Base-by-base conservation (phyloP, 257 asterid species). In the Solanum boliviense region DNA sequence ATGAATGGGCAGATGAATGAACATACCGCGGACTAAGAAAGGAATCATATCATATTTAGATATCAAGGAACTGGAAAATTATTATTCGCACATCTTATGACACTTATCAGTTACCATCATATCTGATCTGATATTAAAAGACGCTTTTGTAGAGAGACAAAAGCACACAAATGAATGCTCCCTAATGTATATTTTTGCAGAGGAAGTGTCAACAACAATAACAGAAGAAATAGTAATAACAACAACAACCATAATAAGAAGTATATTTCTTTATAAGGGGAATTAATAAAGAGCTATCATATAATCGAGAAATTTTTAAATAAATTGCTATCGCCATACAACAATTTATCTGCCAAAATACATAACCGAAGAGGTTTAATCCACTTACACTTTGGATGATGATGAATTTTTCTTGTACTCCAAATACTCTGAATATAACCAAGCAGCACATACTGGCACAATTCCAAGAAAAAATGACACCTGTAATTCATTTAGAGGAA, bases 371-470 rank as follows among this genome's bases (percentile, higher is more conserved):
- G 16, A 46, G 68, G 44, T 88, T 87, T 86, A 12, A 58, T 62
- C 21, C 13, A 84, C 93, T 91, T 88, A 94, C 94, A 62, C 88
- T 91, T 93, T 93, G 52, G 91, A 52, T 29, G 90, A 60, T 16
- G 92, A 86, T 4, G 91, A 88, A 83, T 84, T 90, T 84, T 93
- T 95, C 92, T 91, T 89, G 91, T 87, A 91, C 91, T 95, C 98
- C 94, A 96, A 88, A 89, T 91, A 94, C 89, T 95, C 98, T 13
- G 98, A 90, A 89, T 90, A 95, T 38, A 95, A 72, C 99, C 98
- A 96, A 84, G 96, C 98, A 46, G 93, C 98, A 89, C 93, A 91
- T 27, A 95, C 67, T 0, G 98, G 95, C 16, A 94, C 91, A 89
- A 94, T 86, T 74, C 98, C 98, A 52, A 96, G 92, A 87, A 95